Evolutionary conservation across 2,329 filamentous ascomycete species (phyloP).

Genomic region (Ophiosphaerella korrae): DNA sequence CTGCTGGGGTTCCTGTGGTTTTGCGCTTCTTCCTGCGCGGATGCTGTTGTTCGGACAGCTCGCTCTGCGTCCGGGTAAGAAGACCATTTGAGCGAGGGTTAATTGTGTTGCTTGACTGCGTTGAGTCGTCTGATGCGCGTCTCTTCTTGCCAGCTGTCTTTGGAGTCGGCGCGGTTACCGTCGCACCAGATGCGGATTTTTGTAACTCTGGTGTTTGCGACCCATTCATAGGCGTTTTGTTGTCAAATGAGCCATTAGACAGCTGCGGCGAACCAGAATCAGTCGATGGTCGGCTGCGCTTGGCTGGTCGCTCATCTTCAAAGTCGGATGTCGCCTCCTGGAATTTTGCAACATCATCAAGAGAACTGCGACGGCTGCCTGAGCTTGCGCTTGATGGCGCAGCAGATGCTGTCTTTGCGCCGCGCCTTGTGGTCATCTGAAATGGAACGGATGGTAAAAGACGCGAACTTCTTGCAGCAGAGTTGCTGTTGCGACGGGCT

Average conservation of each 20-base stretch:
- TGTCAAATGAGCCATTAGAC: constrained; percentile 36
- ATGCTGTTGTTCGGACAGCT: constrained; percentile 42
- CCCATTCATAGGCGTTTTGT: constrained; percentile 37
- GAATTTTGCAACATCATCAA: constrained; percentile 40
- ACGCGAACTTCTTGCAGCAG: constrained; percentile 41
- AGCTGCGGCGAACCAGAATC: constrained; percentile 44
- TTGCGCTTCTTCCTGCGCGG: constrained; percentile 44
- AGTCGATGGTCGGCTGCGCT: constrained; percentile 46
- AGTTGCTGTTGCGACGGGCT: constrained; percentile 9
- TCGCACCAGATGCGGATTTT: constrained; percentile 23
- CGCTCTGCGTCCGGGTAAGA: constrained; percentile 42
- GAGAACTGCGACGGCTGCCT: constrained; percentile 48
- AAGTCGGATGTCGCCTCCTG: constrained; percentile 34
- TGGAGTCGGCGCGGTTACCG: constrained; percentile 21
- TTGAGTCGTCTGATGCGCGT: constrained; percentile 41
- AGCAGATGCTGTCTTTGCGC: constrained; percentile 46
- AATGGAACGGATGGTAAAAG: constrained; percentile 55
- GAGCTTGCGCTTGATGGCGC: constrained; percentile 42
- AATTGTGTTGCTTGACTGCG: constrained; percentile 36
- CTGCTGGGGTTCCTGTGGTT: constrained; percentile 32
- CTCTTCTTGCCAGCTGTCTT: constrained; percentile 37
- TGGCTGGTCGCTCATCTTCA: constrained; percentile 45
- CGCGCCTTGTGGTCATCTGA: constrained; percentile 56
- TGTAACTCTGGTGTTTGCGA: constrained; percentile 32
- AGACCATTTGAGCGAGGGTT: constrained; percentile 39